Evolutionary conservation across 2,329 filamentous ascomycete species (phyloP).

Genomic region (Falciphora oryzae): DNA sequence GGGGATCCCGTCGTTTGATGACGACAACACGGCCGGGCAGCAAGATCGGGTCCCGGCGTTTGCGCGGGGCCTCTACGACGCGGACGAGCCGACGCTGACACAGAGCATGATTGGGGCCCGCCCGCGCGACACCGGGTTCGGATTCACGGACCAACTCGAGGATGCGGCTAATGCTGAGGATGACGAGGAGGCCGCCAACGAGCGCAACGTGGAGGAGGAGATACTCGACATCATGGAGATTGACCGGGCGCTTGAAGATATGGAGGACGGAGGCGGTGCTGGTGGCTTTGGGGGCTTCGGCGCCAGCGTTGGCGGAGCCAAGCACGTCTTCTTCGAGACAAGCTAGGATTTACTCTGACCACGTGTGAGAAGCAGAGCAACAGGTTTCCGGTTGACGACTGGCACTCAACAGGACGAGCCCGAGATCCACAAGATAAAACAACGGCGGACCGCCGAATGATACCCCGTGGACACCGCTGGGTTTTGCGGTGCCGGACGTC

Average conservation of each 20-base stretch:
- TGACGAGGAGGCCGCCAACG: conserved; percentile 39
- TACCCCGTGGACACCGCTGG: background rate
- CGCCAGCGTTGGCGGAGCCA: conserved; percentile 30
- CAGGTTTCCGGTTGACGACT: background rate
- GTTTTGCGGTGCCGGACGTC: background rate
- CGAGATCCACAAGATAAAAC: background rate
- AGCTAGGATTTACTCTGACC: conserved; percentile 13
- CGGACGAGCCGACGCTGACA: conserved; percentile 20
- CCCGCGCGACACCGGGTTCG: conserved; percentile 29
- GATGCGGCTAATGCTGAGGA: conserved; percentile 47
- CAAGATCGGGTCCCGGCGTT: background rate
- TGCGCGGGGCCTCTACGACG: conserved; percentile 17
- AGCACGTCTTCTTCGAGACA: conserved; percentile 19
- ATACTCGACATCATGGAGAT: conserved; percentile 63
- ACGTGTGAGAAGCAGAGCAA: background rate
- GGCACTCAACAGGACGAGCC: background rate
- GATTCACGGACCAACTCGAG: conserved; percentile 45
- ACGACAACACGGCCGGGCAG: background rate
- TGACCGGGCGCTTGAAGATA: conserved; percentile 50
- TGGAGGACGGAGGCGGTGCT: conserved; percentile 44
- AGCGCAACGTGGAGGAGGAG: conserved; percentile 51
- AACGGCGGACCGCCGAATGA: background rate
- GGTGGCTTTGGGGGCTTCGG: conserved; percentile 22
- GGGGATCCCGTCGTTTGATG: background rate
- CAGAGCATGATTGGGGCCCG: conserved; percentile 19